Base-by-base conservation (phyloP, 371 early-diverging fungal species). In the Amoeboaphelidium protococcarum region DNA sequence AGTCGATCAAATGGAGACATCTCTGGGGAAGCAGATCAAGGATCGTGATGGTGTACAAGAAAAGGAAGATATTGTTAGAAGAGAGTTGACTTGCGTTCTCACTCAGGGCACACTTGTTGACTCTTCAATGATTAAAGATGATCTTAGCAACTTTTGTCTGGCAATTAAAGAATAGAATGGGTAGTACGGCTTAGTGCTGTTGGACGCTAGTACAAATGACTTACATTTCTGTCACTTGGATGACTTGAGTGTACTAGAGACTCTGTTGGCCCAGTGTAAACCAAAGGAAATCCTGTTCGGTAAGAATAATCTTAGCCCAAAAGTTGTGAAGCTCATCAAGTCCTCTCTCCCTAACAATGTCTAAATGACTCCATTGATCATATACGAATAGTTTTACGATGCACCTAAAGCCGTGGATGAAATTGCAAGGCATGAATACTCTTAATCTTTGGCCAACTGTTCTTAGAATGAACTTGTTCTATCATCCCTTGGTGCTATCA, bases 1-100 rank as follows among this genome's bases (percentile, higher is more conserved):
- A 40, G 98, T 99, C 6, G 99, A 98, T 52, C 99, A 99, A 61
- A 77, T 82, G 73, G 99, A 99, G 59, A 91, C 74, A 13, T 78
- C 84, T 6, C 68, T 97, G 23, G 90, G 85, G 2, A 97, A 97
- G 66, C 67, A 80, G 19, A 83, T 98, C 73, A 69, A 96, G 37
- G 95, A 92, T 55, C 64, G 75, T 46, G 65, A 53, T 47, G n/a
- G n/a, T n/a, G 56, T 27, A 42, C 3, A 31, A 20, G 70, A 74
- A 53, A 72, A 71, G 44, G 86, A 85, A 48, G 80, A 84, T 47
- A 70, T 99, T 44, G 89, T 99, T 48, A 67, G 73, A n/a, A 71
- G 99, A 46, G 89, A 96, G 54, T 65, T 98, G 25, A 90, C 90
- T 0, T 73, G 77, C 41, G 75, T 98, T 13, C 59, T 98, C 26